Conservation (phyloP, 306 rosid genomes). For the Canavalia gladiata region DNA sequence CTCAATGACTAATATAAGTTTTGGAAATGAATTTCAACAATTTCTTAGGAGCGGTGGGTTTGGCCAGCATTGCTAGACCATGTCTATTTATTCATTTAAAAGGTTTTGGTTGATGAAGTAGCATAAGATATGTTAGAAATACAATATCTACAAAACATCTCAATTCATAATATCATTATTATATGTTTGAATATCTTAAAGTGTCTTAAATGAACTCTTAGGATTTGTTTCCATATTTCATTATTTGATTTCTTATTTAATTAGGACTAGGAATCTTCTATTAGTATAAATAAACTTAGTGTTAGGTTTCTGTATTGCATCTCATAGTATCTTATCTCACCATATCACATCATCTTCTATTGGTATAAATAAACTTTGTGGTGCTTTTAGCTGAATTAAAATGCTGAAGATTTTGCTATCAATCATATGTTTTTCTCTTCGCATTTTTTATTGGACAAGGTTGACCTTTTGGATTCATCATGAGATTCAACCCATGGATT, state of each 20-base stretch:
- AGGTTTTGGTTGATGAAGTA: not conserved
- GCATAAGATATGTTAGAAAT: not conserved
- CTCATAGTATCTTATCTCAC: not conserved
- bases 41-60: not conserved
- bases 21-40: not conserved
- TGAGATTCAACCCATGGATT: not conserved
- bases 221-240: not conserved
- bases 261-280: not conserved
- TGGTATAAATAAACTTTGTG: not conserved
- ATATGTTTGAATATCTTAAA: not conserved
- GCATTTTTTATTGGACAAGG: not conserved
- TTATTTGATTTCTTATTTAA: not conserved
- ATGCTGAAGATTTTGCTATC: not conserved
- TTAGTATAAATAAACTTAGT: constrained; percentile 1
- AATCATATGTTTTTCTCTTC: constrained; percentile 7
- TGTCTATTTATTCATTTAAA: not conserved
- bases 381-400: constrained; percentile 17
- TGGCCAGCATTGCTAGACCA: constrained; percentile 12
- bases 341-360: not conserved
- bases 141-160: not conserved
- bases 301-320: not conserved
- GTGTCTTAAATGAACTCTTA: not conserved
- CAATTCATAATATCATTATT: not conserved
- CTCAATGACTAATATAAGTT: not conserved
- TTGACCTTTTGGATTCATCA: not conserved